Conservation (phyloP, 495 filamentous ascomycete genomes). For the Penicillium silybi region DNA sequence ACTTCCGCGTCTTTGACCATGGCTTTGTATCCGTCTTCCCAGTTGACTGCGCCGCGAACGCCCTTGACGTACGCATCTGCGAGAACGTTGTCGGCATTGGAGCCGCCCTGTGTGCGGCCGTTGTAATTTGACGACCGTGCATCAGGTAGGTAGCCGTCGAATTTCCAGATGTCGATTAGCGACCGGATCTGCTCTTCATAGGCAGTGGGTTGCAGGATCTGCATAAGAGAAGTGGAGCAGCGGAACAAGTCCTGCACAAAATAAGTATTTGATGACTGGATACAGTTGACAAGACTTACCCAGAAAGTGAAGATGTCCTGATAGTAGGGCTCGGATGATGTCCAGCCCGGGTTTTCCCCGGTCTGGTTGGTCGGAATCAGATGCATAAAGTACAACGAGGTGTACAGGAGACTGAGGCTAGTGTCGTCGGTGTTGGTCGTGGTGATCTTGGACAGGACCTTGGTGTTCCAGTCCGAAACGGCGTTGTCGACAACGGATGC, state of each 20-base stretch:
- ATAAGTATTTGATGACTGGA: not conserved
- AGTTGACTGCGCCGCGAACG: slow-evolving; percentile 59
- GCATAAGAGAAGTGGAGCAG: slow-evolving; percentile 58
- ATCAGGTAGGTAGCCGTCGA: slow-evolving; percentile 64
- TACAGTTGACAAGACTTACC: slow-evolving; percentile 33
- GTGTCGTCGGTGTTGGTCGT: slow-evolving; percentile 52
- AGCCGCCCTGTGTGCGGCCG: slow-evolving; percentile 67
- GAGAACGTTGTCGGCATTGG: slow-evolving; percentile 69
- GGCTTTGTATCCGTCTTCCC: slow-evolving; percentile 64
- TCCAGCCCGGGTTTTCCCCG: slow-evolving; percentile 67
- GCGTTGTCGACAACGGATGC: slow-evolving; percentile 44
- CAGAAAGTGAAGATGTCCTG: slow-evolving; percentile 47
- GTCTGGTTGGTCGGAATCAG: slow-evolving; percentile 69
- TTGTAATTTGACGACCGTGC: slow-evolving; percentile 68
- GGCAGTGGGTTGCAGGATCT: slow-evolving; percentile 58
- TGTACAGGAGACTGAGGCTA: slow-evolving; percentile 59
- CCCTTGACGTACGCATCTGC: slow-evolving; percentile 75
- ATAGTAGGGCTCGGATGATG: slow-evolving; percentile 59
- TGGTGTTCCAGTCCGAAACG: slow-evolving; percentile 53
- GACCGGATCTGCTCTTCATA: slow-evolving; percentile 67
- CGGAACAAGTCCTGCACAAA: slow-evolving; percentile 54
- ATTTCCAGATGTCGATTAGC: slow-evolving; percentile 65
- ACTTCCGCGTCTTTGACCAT: slow-evolving; percentile 71
- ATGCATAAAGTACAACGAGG: slow-evolving; percentile 65
- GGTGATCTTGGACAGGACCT: slow-evolving; percentile 60